Conservation (phyloP, 169 alveolate genomes). For the Plasmodium malariae region DNA sequence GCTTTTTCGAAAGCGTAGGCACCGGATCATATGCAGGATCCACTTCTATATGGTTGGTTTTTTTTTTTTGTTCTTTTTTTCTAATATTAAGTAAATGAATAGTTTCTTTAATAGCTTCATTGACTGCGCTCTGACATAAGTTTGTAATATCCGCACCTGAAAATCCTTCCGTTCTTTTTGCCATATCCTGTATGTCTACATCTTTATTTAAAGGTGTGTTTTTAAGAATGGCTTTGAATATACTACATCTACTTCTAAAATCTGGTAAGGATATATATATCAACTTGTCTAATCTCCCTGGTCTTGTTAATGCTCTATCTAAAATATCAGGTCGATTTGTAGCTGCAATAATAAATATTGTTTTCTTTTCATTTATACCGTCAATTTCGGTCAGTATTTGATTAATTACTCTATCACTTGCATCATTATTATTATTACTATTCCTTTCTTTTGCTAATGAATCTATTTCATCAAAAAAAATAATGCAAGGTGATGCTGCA, state of each 20-base stretch:
- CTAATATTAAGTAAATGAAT: constrained; percentile 82
- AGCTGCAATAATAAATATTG: constrained; percentile 95
- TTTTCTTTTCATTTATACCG: constrained; percentile 93
- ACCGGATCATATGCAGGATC: constrained; percentile 93
- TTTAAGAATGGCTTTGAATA: constrained; percentile 91
- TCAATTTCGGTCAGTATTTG: constrained; percentile 96
- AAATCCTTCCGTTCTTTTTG: constrained; percentile 91
- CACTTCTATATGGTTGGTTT: constrained; percentile 76
- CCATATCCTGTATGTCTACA: constrained; percentile 89
- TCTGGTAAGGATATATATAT: constrained; percentile 97
- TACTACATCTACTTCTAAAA: constrained; percentile 91
- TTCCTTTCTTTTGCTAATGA: constrained; percentile 95
- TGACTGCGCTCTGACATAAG: constrained; percentile 94
- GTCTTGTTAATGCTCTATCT: constrained; percentile 95
- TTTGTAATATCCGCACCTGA: constrained; percentile 97
- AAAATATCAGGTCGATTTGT: constrained; percentile 96
- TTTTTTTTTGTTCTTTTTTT: constrained; percentile 49
- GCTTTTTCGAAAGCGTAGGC: constrained; percentile 93
- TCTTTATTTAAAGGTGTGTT: constrained; percentile 94
- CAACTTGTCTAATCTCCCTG: constrained; percentile 94
- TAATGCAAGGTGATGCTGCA: constrained; percentile 93
- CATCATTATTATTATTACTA: constrained; percentile 92
- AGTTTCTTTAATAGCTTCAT: constrained; percentile 95
- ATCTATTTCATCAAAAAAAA: constrained; percentile 99
- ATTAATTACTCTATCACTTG: constrained; percentile 95